phyloP scores from a whole-genome alignment of 768 basidiomycete species.

The Kwoniella dendrophila region DNA sequence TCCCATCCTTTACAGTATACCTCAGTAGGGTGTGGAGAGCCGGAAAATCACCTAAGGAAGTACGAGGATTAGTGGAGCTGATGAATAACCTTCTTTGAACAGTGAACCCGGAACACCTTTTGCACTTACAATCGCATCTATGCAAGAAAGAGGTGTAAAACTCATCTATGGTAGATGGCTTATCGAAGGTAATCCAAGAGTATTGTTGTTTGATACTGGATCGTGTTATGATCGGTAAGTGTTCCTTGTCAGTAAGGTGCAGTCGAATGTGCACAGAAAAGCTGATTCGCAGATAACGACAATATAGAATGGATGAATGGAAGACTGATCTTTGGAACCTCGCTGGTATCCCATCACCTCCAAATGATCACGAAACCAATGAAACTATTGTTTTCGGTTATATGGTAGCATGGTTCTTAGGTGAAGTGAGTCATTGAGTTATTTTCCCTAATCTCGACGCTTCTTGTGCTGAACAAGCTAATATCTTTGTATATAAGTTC shows the following conservation, averaged over 20 bases:
- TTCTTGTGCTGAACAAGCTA: conserved; percentile 10
- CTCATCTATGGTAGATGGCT: conserved; percentile 96
- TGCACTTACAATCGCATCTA: conserved; percentile 71
- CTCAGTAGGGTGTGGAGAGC: no score
- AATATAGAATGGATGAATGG: conserved; percentile 81
- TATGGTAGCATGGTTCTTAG: conserved; percentile 98
- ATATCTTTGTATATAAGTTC: conserved; percentile 24
- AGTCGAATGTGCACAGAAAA: not conserved
- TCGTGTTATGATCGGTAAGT: conserved; percentile 70
- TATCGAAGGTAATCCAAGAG: conserved; percentile 92
- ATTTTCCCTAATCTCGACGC: conserved; percentile 20
- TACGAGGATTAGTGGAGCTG: not conserved
- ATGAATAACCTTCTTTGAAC: not conserved
- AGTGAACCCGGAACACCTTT: conserved; percentile 69
- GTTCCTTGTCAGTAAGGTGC: not conserved
- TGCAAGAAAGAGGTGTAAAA: conserved; percentile 90
- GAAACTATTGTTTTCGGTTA: conserved; percentile 98
- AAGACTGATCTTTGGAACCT: conserved; percentile 98
- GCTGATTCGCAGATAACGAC: not conserved
- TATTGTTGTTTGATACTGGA: conserved; percentile 93
- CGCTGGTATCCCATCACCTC: conserved; percentile 94
- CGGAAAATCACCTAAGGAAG: no score
- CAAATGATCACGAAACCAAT: conserved; percentile 96
- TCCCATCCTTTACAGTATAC: not conserved
- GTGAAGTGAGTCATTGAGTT: conserved; percentile 87